A percentile compares a stretch with the other conserved stretches of the same genome.
Evolutionary conservation across 106 monocot genomes (phyloP).

Genomic region (Iris macrosiphon): DNA sequence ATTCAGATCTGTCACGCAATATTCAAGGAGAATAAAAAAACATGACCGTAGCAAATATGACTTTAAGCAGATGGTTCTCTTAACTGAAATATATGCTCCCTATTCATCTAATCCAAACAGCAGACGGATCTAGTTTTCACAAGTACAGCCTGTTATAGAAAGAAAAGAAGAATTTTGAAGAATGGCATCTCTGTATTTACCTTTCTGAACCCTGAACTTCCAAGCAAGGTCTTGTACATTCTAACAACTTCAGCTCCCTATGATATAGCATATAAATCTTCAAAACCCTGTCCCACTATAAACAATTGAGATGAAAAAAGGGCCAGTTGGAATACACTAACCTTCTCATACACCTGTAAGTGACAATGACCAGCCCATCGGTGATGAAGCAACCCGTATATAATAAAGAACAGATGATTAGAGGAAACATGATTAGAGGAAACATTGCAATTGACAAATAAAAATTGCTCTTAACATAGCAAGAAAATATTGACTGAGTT

Average conservation of each 20-base stretch:
- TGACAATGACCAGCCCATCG: neutral
- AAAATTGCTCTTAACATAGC: neutral
- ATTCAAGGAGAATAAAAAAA: no score
- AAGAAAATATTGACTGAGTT: constrained; percentile 8
- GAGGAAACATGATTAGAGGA: constrained; percentile 2
- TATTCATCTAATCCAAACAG: no score
- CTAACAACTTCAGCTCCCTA: constrained; percentile 99
- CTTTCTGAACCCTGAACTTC: constrained; percentile 81
- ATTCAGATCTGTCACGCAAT: no score
- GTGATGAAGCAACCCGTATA: constrained; percentile 1
- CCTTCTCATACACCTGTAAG: constrained; percentile 96
- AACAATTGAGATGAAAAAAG: no score
- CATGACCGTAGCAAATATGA: no score
- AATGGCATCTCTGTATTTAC: constrained; percentile 25
- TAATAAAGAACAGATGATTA: constrained; percentile 4
- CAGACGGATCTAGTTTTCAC: no score
- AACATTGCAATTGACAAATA: neutral
- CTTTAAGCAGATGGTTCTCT: no score
- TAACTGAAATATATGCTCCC: no score
- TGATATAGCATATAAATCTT: neutral
- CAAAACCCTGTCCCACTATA: no score
- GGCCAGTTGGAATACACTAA: constrained; percentile 36
- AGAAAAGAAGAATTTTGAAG: neutral
- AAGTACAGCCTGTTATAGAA: no score
- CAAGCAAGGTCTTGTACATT: constrained; percentile 99